Conservation (phyloP, 140 eudicot species). For the Cichorium intybus region DNA sequence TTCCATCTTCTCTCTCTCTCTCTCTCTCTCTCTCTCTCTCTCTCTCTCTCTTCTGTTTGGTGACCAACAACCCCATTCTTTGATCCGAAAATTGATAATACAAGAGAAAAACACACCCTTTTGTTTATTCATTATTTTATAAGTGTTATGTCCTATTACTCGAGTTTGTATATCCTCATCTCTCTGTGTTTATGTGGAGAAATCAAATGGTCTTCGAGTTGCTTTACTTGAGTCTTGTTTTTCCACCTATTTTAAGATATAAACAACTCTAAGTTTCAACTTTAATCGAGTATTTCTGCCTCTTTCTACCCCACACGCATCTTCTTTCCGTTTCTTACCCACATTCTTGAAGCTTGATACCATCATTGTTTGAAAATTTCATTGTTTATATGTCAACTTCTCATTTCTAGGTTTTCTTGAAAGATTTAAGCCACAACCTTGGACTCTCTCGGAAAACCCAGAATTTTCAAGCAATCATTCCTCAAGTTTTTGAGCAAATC, state of each 20-base stretch:
- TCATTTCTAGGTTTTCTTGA: conserved; percentile 22
- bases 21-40: conserved; percentile 7
- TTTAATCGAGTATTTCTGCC: conserved; percentile 35
- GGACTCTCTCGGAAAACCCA: conserved; percentile 13
- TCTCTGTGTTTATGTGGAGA: conserved; percentile 24
- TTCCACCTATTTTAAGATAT: conserved; percentile 29
- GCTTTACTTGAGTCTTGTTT: conserved; percentile 32
- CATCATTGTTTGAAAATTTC: conserved; percentile 28
- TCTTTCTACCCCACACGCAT: conserved; percentile 28
- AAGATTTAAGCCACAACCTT: conserved; percentile 9
- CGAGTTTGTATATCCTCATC: conserved; percentile 29
- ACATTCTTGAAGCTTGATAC: conserved; percentile 35
- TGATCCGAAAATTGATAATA: conserved; percentile 16
- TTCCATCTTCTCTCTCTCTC: neutral
- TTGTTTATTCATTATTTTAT: conserved; percentile 26
- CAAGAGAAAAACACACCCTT: conserved; percentile 21
- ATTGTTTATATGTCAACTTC: conserved; percentile 24
- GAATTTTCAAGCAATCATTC: conserved; percentile 6
- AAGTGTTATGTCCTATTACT: conserved; percentile 27
- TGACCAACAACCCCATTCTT: conserved; percentile 31
- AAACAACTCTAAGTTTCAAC: conserved; percentile 27
- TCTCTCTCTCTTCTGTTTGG: conserved; percentile 31
- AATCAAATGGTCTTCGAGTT: conserved; percentile 13
- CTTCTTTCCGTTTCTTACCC: conserved; percentile 23
- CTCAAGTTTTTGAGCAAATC: conserved; percentile 16